phyloP scores from a whole-genome alignment of 148 eudicot species.

The Bassia scoparia region DNA sequence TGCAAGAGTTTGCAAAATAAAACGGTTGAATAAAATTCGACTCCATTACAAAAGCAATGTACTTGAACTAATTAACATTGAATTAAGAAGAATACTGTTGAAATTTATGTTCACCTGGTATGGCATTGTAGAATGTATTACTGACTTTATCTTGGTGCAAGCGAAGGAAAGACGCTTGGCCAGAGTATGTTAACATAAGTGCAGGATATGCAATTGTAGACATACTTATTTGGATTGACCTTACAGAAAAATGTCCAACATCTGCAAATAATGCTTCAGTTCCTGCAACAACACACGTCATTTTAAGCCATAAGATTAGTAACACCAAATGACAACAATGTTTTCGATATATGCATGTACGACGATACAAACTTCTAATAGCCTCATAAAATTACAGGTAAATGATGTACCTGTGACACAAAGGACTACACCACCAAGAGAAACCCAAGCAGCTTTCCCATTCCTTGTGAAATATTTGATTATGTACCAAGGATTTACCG shows the following conservation, averaged over 20 bases:
- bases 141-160: slow-evolving; percentile 27
- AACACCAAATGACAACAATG: not conserved
- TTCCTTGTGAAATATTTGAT: slow-evolving; percentile 35
- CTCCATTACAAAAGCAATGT: not conserved
- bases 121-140: slow-evolving; percentile 32
- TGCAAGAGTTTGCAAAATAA: slow-evolving; percentile 26
- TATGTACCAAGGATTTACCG: slow-evolving; percentile 39
- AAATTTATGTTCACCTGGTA: slow-evolving; percentile 28
- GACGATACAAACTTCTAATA: too few relatives aligned
- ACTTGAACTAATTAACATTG: too few relatives aligned
- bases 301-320: not conserved
- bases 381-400: too few relatives aligned
- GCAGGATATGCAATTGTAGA: slow-evolving; percentile 37
- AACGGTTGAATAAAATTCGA: not conserved
- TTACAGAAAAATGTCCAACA: slow-evolving; percentile 43
- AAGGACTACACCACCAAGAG: slow-evolving; percentile 44
- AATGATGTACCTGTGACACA: slow-evolving; percentile 30
- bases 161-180: slow-evolving; percentile 42
- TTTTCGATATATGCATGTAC: not conserved
- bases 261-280: slow-evolving; percentile 50
- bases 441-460: slow-evolving; percentile 38
- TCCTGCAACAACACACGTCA: slow-evolving; percentile 19
- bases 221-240: slow-evolving; percentile 42
- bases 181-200: slow-evolving; percentile 35
- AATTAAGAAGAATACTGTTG: too few relatives aligned